Evolutionary conservation across 139 green algal genomes (phyloP).

Genomic region (Mesotaenium endlicherianum): DNA sequence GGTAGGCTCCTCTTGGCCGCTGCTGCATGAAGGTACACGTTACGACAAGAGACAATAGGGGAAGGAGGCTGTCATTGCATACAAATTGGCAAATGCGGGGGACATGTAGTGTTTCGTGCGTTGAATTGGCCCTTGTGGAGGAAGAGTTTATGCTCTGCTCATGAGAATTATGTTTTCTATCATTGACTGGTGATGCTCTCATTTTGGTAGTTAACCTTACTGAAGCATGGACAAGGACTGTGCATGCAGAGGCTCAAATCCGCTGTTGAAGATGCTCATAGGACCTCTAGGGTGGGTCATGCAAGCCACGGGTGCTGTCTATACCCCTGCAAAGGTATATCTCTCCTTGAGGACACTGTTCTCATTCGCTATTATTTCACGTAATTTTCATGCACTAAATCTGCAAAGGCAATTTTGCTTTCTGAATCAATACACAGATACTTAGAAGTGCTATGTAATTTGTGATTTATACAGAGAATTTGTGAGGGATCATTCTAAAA

Average conservation of each 20-base stretch:
- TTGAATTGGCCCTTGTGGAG: not conserved
- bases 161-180: not conserved
- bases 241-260: no score
- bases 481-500: no score
- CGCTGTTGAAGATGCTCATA: not conserved
- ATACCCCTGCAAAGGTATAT: constrained; percentile 31
- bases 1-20: not conserved
- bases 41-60: not conserved
- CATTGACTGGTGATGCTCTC: not conserved
- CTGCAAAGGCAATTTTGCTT: not conserved
- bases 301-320: not conserved
- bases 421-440: no score
- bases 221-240: no score
- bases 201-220: no score
- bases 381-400: not conserved
- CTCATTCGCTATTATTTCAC: not conserved
- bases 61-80: not conserved
- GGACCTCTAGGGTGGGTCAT: constrained; percentile 1
- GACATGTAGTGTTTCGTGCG: no score
- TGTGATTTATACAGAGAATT: no score
- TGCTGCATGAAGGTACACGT: not conserved
- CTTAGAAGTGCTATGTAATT: no score
- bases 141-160: not conserved
- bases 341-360: not conserved
- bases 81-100: not conserved